phyloP scores from a whole-genome alignment of 352 stramenopile genomes.

The Pythium sukuiense region DNA sequence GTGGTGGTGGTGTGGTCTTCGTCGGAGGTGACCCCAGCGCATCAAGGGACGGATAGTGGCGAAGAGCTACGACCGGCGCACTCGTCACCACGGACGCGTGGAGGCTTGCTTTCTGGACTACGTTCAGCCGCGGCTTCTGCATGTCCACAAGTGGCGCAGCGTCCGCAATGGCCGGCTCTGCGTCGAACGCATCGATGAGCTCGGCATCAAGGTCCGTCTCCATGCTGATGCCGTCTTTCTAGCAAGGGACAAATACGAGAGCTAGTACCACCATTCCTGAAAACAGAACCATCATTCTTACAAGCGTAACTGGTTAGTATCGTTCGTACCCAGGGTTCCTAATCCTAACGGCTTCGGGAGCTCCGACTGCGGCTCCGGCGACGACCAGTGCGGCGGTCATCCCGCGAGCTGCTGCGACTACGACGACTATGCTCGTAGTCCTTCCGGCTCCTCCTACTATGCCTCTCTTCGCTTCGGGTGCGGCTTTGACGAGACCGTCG shows the following conservation, averaged over 20 bases:
- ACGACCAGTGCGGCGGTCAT: not conserved
- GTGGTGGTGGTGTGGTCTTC: not conserved
- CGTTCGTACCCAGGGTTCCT: not conserved
- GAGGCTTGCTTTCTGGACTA: too few species aligned
- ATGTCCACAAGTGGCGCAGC: not conserved
- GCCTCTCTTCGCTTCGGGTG: conserved; percentile 18
- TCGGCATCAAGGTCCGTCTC: conserved; percentile 49
- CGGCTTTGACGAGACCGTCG: conserved; percentile 19
- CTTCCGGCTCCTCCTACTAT: not conserved
- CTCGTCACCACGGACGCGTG: not conserved
- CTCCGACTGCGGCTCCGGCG: conserved; percentile 10
- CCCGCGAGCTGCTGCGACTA: conserved; percentile 12
- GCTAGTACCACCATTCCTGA: conserved; percentile 12
- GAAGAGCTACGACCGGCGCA: conserved; percentile 1
- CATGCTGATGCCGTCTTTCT: conserved; percentile 9
- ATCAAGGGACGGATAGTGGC: conserved; percentile 21
- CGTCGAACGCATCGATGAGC: conserved; percentile 75
- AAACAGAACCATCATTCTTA: too few species aligned
- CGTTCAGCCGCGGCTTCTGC: not conserved
- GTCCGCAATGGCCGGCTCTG: not conserved
- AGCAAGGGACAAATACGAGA: not conserved
- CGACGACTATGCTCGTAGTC: conserved; percentile 10
- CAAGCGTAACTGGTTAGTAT: not conserved
- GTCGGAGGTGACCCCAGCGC: not conserved
- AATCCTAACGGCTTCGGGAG: conserved; percentile 23